phyloP scores from a whole-genome alignment of 495 filamentous ascomycete genomes.

The Annulohypoxylon moriforme region DNA sequence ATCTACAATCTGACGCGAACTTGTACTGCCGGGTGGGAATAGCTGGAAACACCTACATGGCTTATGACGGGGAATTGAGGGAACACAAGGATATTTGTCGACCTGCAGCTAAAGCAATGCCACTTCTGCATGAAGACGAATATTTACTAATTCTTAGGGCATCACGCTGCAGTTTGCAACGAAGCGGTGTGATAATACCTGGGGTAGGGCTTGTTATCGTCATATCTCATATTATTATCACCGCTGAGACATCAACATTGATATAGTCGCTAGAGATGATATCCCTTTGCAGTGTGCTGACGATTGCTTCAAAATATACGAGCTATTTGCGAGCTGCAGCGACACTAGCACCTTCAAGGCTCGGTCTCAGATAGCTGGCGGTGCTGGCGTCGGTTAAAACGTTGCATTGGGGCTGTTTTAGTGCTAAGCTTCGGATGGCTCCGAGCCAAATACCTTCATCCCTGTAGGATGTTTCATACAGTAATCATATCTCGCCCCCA shows the following conservation, averaged over 20 bases:
- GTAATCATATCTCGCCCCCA: background rate
- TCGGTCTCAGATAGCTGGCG: conserved; percentile 7
- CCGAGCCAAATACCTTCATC: conserved; percentile 21
- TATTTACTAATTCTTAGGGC: background rate
- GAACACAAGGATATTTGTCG: background rate
- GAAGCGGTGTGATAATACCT: background rate
- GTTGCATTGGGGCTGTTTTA: conserved; percentile 11
- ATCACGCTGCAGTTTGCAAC: background rate
- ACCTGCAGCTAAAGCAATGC: background rate
- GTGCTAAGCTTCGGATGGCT: conserved; percentile 15
- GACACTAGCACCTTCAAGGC: conserved; percentile 3
- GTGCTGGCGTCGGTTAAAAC: conserved; percentile 3
- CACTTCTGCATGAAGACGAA: background rate
- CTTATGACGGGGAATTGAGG: background rate
- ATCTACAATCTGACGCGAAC: background rate
- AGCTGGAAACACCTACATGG: background rate
- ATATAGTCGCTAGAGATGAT: background rate
- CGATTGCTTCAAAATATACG: background rate
- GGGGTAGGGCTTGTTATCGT: background rate
- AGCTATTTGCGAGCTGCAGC: conserved; percentile 2
- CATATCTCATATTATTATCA: conserved; percentile 1
- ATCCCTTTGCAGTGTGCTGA: background rate
- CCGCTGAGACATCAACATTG: background rate
- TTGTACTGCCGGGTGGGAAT: background rate
- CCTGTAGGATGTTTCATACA: conserved; percentile 10